Conservation (phyloP, 805 yeast species). For the Candida peoriensis region DNA sequence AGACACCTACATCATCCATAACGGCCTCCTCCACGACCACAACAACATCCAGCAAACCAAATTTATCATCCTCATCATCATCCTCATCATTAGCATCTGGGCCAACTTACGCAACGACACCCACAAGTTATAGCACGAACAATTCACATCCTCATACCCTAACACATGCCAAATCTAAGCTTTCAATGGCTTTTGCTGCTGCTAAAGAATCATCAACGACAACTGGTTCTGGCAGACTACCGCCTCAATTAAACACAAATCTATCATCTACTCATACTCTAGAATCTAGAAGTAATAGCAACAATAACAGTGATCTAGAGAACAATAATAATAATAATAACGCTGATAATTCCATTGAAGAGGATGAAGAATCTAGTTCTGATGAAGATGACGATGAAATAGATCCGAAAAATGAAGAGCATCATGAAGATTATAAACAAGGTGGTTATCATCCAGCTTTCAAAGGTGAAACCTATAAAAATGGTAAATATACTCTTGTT, state of each 20-base stretch:
- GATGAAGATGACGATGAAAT: constrained; percentile 25
- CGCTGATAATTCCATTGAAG: constrained; percentile 16
- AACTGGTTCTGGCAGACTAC: too few species aligned
- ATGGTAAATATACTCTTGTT: constrained; percentile 70
- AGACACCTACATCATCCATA: too few species aligned
- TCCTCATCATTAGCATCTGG: too few species aligned
- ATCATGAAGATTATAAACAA: constrained; percentile 72
- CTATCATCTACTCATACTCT: too few species aligned
- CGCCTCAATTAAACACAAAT: background rate
- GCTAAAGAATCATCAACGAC: constrained; percentile 2
- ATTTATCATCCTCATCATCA: too few species aligned
- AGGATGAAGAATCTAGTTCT: constrained; percentile 23
- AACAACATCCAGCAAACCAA: constrained; percentile 9
- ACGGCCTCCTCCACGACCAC: constrained; percentile 5
- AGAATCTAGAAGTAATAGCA: background rate
- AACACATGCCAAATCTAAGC: constrained; percentile 14
- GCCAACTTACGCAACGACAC: too few species aligned
- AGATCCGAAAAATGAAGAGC: constrained; percentile 71
- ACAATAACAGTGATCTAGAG: constrained; percentile 1
- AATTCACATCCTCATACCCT: background rate
- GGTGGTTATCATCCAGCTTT: constrained; percentile 97
- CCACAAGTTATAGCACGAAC: constrained; percentile 11
- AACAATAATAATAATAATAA: constrained; percentile 3
- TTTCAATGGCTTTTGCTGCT: constrained; percentile 20
- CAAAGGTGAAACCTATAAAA: constrained; percentile 79